These are phyloP conservation scores for Podospora conica DNA, from an alignment of 495 filamentous ascomycete species.

Conservation along the genomic window DNA sequence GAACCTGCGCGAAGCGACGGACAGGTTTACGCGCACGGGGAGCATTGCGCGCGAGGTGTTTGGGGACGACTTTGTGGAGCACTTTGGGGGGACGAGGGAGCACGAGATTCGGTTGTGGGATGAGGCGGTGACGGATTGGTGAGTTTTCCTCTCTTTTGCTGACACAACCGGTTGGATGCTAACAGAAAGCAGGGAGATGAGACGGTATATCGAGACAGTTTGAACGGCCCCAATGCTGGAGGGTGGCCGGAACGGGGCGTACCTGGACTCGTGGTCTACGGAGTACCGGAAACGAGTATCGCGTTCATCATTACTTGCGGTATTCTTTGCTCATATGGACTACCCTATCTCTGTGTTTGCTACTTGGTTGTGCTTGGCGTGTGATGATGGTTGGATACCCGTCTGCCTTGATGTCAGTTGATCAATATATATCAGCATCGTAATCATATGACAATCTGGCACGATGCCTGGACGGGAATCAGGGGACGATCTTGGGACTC, in stretches of 20 bases:
- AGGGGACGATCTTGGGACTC: too few species aligned
- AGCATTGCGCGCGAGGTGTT: slow-evolving; percentile 89
- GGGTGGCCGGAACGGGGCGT: neutral
- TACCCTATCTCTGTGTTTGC: neutral
- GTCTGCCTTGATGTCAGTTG: neutral
- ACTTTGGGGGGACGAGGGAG: slow-evolving; percentile 86
- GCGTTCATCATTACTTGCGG: neutral
- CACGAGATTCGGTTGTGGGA: slow-evolving; percentile 91
- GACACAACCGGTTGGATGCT: slow-evolving; percentile 5
- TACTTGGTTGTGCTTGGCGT: neutral
- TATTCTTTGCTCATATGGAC: neutral
- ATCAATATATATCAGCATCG: neutral
- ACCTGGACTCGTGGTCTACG: neutral
- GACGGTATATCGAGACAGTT: slow-evolving; percentile 68
- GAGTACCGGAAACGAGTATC: neutral
- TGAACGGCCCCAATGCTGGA: slow-evolving; percentile 19
- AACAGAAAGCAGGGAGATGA: slow-evolving; percentile 49
- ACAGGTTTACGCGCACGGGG: slow-evolving; percentile 61
- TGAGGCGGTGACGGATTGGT: slow-evolving; percentile 93
- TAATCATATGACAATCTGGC: too few species aligned
- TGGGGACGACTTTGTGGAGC: slow-evolving; percentile 91
- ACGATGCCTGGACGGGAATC: too few species aligned
- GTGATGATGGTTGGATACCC: neutral
- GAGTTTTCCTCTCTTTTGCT: slow-evolving; percentile 22
- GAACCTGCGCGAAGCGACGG: slow-evolving; percentile 72